Evolutionary conservation across 2,329 filamentous ascomycete genomes (phyloP), one percentile per base, ranked within the genome.

Genomic region (Tolypocladium paradoxum): DNA sequence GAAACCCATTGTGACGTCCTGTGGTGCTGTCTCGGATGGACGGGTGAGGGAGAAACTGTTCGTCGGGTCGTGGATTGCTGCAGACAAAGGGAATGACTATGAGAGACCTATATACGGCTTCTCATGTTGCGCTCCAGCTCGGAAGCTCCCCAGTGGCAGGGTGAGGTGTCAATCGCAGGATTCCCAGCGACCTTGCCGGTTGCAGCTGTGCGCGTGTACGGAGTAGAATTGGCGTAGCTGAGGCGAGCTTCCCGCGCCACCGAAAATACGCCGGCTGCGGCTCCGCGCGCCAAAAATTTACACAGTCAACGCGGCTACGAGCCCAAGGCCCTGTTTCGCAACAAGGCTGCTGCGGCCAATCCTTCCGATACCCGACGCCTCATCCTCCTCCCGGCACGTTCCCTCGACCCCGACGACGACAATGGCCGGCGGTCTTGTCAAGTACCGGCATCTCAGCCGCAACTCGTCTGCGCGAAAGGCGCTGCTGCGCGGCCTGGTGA

Each of bases 401-500:
- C 18, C 43, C 27, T 12, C 43, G 27, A 27, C 27, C 27, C 27
- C 24, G 36, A 35, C 50, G 29, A 43, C 33, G 7, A 34, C 55
- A 61, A 96, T 96, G 91, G 90, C 90, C 59, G 90, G 90, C 64
- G 90, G 88, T 60, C 78, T 83, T 60, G 81, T 89, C 70, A 95
- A 90, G 75, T 96, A 92, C 75, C 86, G 93, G 62, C 88, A 95
- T 71, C 77, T 99, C 57, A 85, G 84, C 72, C 90, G 93, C 62
- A 79, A 83, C 61, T 96, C 90, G 50, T 77, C 92, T 53, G 93
- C 96, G 69, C 83, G 93, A 68, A 83, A 92, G 75, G 92, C 93
- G 51, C 83, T 99, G 62, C 84, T 99, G 61, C 90, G 93, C 65
- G 96, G 97, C 73, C 79, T 99, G 56, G 91, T 97, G 68, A 96